Percentiles rank a stretch among this genome's conserved stretches.
These are phyloP conservation scores for Pachysandra terminalis DNA, from an alignment of 164 flowering plant species.

Conservation along the genomic window DNA sequence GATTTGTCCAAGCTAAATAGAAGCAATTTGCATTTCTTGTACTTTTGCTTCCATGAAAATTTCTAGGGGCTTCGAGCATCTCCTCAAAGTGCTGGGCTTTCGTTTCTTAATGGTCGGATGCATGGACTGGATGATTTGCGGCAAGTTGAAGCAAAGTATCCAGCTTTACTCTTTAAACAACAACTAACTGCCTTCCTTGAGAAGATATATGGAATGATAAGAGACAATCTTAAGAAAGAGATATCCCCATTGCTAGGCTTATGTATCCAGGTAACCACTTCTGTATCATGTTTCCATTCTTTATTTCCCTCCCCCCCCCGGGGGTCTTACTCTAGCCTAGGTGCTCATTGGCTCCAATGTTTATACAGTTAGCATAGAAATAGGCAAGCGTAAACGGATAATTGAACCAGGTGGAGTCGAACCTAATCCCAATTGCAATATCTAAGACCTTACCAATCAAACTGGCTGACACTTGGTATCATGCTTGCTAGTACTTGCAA, in stretches of 20 bases:
- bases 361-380: too few species aligned
- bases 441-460: too few species aligned
- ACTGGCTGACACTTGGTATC: not conserved
- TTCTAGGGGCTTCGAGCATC: slow-evolving; percentile 76
- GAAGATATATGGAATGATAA: slow-evolving; percentile 96
- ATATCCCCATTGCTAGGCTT: slow-evolving; percentile 92
- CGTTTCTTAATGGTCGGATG: slow-evolving; percentile 75
- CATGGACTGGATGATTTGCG: slow-evolving; percentile 73
- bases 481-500: not conserved
- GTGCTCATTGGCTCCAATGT: too few species aligned
- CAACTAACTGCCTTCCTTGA: slow-evolving; percentile 98
- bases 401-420: too few species aligned
- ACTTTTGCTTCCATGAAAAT: not conserved
- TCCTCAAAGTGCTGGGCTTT: slow-evolving; percentile 87
- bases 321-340: too few species aligned
- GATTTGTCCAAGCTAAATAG: not conserved
- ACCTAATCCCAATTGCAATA: too few species aligned
- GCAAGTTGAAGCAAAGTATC: slow-evolving; percentile 98
- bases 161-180: slow-evolving; percentile 95
- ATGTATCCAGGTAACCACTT: slow-evolving; percentile 79
- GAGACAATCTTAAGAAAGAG: slow-evolving; percentile 97
- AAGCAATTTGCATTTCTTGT: not conserved
- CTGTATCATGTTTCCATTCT: not conserved
- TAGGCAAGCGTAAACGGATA: too few species aligned
- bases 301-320: too few species aligned